Evolutionary conservation across 768 basidiomycete genomes (phyloP), one percentile per base, ranked within the genome.

Genomic region (Leccinum truebloodii): DNA sequence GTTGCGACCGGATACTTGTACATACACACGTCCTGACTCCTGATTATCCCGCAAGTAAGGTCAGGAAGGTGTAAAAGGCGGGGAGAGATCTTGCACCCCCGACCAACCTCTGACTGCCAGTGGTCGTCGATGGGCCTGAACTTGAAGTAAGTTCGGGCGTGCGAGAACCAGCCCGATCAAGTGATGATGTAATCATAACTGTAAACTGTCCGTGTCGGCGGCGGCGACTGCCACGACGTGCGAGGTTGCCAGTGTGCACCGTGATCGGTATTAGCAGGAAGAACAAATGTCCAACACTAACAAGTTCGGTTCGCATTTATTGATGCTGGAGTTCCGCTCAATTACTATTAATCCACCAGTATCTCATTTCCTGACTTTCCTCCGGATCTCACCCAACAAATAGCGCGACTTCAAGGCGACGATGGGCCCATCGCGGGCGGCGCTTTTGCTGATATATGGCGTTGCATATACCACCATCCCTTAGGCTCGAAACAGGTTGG

Each of bases 301-400:
- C 22, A 60, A 51, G 59, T 60, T 60, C 16, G 59, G n/a, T 16
- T 32, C 18, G 7, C 20, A 22, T 32, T 30, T 35, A 20, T 46
- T 12, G 2, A 35, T 13, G 3, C 24, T 12, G 9, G 10, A 30
- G 14, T 13, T 30, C 10, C 18, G 18, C 52, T 62, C 53, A 62
- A 0, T 24, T 24, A 24, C 24, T 3, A 6, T 26, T n/a, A 28
- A 55, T 30, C 22, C 16, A 12, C 41, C 4, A 64, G 62, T 10
- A 59, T 63, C 41, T 59, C 62, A 26, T 63, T 63, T 46, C 54
- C 63, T 1, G 63, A 64, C 44, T 63, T 63, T 59, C 63, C 57
- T 1, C 54, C 57, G 5, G 63, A 63, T 20, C 63, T 64, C 34
- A 63, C 63, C 3, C 62, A 18, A 34, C 62, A 63, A 14, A 59